phyloP scores from a whole-genome alignment of 2,329 filamentous ascomycete genomes.

The Rhynchosporium agropyri region DNA sequence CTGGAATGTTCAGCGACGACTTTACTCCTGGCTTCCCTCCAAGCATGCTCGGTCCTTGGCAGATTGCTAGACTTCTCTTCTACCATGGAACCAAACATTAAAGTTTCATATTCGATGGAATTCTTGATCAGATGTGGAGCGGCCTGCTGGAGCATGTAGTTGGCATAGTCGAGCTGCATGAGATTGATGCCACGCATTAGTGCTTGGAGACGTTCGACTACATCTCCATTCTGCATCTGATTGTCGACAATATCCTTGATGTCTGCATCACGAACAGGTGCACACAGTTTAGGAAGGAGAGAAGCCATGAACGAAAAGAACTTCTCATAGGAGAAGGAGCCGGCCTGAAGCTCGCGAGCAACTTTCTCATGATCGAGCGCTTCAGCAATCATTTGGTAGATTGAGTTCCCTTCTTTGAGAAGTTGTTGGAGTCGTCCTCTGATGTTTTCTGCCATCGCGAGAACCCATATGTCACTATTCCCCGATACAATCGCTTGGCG shows the following conservation, averaged over 20 bases:
- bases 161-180: constrained; percentile 80
- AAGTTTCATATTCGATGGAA: constrained; percentile 73
- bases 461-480: constrained; percentile 67
- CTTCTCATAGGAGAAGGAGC: constrained; percentile 77
- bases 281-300: constrained; percentile 77
- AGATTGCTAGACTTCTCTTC: constrained; percentile 57
- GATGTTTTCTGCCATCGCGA: constrained; percentile 71
- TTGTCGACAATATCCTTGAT: constrained; percentile 69
- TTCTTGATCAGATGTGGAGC: constrained; percentile 73
- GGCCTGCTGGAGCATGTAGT: constrained; percentile 74
- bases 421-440: constrained; percentile 72
- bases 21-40: constrained; percentile 65
- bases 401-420: constrained; percentile 69
- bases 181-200: constrained; percentile 75
- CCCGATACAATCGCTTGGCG: constrained; percentile 63
- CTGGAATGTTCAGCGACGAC: constrained; percentile 66
- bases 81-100: constrained; percentile 69
- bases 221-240: constrained; percentile 60
- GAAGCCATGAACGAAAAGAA: constrained; percentile 78
- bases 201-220: constrained; percentile 76
- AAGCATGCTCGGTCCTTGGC: constrained; percentile 64
- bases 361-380: constrained; percentile 74
- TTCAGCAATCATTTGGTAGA: constrained; percentile 75
- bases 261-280: constrained; percentile 77
- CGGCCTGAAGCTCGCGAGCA: constrained; percentile 66